Conservation (phyloP, 2,329 filamentous ascomycete species). For the Fusarium camptoceras region DNA sequence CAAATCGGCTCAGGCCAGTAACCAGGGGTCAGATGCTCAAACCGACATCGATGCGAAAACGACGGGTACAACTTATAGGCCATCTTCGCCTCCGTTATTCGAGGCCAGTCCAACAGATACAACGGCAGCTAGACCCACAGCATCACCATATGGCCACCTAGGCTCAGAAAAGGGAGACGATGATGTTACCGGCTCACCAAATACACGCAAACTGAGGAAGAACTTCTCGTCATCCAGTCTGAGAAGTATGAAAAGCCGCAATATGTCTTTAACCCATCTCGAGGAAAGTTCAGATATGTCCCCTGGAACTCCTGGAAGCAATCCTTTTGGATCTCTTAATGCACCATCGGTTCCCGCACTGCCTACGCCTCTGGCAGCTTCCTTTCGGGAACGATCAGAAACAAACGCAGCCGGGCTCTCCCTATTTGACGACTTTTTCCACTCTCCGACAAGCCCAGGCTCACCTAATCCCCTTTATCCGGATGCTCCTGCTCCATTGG, state of each 20-base stretch:
- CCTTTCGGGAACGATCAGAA: constrained; percentile 69
- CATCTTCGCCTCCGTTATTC: constrained; percentile 45
- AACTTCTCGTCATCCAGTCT: constrained; percentile 78
- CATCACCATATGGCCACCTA: constrained; percentile 51
- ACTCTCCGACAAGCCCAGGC: constrained; percentile 72
- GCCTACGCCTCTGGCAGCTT: constrained; percentile 74
- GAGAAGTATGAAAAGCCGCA: constrained; percentile 78
- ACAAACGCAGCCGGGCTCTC: constrained; percentile 74
- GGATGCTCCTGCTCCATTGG: constrained; percentile 81
- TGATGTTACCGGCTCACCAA: constrained; percentile 64
- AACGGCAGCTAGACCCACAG: constrained; percentile 35
- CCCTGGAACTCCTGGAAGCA: constrained; percentile 79
- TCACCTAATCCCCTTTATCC: constrained; percentile 71
- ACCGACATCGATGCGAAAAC: constrained; percentile 16
- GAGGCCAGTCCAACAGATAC: constrained; percentile 47
- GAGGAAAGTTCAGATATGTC: constrained; percentile 75
- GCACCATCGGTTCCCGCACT: constrained; percentile 66
- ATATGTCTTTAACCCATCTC: constrained; percentile 73
- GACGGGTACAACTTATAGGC: constrained; percentile 26
- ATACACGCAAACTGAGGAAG: constrained; percentile 65
- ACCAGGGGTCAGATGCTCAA: constrained; percentile 15
- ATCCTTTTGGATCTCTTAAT: constrained; percentile 69
- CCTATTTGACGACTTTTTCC: constrained; percentile 86
- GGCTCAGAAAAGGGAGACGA: constrained; percentile 53
- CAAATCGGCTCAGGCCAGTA: constrained; percentile 26